Conservation (phyloP, 148 eudicot genomes). For the Silene uniflora region DNA sequence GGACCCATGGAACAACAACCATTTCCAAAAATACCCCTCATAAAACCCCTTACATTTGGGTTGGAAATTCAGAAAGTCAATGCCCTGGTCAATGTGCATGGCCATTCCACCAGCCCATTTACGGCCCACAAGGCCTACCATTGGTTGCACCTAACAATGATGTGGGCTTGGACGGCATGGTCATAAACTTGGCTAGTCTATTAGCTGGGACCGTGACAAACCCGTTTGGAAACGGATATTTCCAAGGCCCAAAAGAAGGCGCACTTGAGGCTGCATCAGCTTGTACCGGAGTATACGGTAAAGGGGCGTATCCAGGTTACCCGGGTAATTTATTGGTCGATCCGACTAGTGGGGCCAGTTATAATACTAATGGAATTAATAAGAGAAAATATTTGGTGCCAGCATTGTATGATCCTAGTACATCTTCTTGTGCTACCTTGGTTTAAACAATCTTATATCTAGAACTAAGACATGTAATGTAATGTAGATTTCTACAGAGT, state of each 20-base stretch:
- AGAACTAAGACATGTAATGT: background rate
- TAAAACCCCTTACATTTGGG: conserved; percentile 44
- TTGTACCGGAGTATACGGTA: conserved; percentile 49
- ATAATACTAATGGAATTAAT: conserved; percentile 43
- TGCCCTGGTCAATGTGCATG: conserved; percentile 70
- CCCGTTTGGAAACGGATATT: conserved; percentile 56
- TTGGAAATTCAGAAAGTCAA: conserved; percentile 51
- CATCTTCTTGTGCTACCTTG: conserved; percentile 35
- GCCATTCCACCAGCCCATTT: conserved; percentile 63
- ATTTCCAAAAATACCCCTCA: conserved; percentile 2
- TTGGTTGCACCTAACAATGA: conserved; percentile 55
- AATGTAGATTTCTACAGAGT: background rate
- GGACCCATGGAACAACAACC: conserved; percentile 37
- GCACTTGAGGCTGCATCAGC: conserved; percentile 61
- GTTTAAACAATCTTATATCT: conserved; percentile 12
- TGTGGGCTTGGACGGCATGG: conserved; percentile 63
- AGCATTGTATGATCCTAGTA: conserved; percentile 40
- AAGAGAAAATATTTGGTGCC: conserved; percentile 44
- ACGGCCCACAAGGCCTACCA: conserved; percentile 60
- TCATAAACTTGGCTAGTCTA: conserved; percentile 51
- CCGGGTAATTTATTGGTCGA: conserved; percentile 50
- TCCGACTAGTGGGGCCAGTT: conserved; percentile 40
- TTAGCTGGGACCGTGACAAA: conserved; percentile 59
- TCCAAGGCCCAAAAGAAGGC: conserved; percentile 50
- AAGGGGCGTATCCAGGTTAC: conserved; percentile 59